These are phyloP conservation scores for Ceraceosorus guamensis DNA, from an alignment of 1,284 basidiomycete species.

Conservation along the genomic window DNA sequence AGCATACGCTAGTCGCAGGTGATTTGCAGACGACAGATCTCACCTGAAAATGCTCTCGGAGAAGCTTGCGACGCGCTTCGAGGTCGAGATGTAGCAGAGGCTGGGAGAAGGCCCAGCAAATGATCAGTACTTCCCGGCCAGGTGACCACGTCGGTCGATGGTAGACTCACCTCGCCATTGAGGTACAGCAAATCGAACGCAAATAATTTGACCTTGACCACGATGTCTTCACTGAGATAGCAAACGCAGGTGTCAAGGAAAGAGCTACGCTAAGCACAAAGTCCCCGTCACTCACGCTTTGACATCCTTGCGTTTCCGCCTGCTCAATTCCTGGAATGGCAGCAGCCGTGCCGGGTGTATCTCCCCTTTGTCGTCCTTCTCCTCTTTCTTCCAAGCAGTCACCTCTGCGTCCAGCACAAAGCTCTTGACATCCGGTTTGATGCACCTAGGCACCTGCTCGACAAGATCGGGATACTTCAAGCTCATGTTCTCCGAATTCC, in stretches of 20 bases:
- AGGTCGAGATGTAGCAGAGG: conserved; percentile 19
- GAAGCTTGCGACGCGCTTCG: conserved; percentile 60
- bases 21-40: too few relatives aligned
- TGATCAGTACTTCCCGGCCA: too few relatives aligned
- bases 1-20: too few relatives aligned
- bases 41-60: conserved; percentile 74
- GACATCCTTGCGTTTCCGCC: conserved; percentile 93
- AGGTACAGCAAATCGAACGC: conserved; percentile 90
- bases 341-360: conserved; percentile 55
- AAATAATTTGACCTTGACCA: conserved; percentile 88
- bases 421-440: conserved; percentile 61
- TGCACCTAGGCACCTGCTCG: conserved; percentile 73
- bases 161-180: too few relatives aligned
- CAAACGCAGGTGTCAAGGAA: too few relatives aligned
- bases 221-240: conserved; percentile 96
- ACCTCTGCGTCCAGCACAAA: conserved; percentile 95
- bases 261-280: too few relatives aligned
- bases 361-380: conserved; percentile 40
- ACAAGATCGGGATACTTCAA: conserved; percentile 97
- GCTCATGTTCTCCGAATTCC: conserved; percentile 99
- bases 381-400: conserved; percentile 78
- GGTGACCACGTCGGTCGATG: too few relatives aligned
- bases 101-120: too few relatives aligned
- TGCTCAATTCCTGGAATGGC: conserved; percentile 95
- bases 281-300: too few relatives aligned